These are phyloP conservation scores for Rhodotorula sphaerocarpa DNA, from an alignment of 768 basidiomycete species.

Conservation along the genomic window DNA sequence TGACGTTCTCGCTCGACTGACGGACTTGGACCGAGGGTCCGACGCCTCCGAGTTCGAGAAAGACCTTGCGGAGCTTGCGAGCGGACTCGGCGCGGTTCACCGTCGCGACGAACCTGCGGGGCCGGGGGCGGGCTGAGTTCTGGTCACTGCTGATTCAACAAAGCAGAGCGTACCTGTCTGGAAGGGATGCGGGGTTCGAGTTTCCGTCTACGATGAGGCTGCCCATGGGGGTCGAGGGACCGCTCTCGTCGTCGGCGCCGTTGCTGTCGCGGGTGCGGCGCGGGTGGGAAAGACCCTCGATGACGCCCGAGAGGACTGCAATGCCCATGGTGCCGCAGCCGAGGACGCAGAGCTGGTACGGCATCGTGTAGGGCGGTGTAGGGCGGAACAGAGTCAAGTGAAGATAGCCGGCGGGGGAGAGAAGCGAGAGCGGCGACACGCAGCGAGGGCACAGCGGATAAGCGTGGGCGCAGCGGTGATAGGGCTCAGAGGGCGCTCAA, in stretches of 20 bases:
- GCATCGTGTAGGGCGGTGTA: constrained; percentile 8
- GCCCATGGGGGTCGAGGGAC: constrained; percentile 30
- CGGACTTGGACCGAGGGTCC: constrained; percentile 62
- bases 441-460: not conserved
- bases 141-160: not conserved
- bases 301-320: constrained; percentile 84
- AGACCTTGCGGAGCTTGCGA: constrained; percentile 56
- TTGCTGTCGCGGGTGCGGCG: constrained; percentile 49
- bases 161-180: constrained; percentile 11
- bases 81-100: constrained; percentile 72
- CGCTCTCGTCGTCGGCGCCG: constrained; percentile 23
- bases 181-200: constrained; percentile 52
- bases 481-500: too few relatives aligned
- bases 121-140: not conserved
- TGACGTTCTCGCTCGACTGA: constrained; percentile 59
- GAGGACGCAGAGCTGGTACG: constrained; percentile 42
- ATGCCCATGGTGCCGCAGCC: constrained; percentile 99
- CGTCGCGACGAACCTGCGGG: constrained; percentile 73
- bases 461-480: too few relatives aligned
- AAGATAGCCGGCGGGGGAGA: not conserved
- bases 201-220: constrained; percentile 27
- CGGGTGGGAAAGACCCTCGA: constrained; percentile 65
- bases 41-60: constrained; percentile 51
- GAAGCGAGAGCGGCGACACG: not conserved
- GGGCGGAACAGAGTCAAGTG: not conserved